A percentile compares a stretch with the other conserved stretches of the same genome.
Conservation (phyloP, 2,329 filamentous ascomycete genomes). For the Bipolaris zeicola region DNA sequence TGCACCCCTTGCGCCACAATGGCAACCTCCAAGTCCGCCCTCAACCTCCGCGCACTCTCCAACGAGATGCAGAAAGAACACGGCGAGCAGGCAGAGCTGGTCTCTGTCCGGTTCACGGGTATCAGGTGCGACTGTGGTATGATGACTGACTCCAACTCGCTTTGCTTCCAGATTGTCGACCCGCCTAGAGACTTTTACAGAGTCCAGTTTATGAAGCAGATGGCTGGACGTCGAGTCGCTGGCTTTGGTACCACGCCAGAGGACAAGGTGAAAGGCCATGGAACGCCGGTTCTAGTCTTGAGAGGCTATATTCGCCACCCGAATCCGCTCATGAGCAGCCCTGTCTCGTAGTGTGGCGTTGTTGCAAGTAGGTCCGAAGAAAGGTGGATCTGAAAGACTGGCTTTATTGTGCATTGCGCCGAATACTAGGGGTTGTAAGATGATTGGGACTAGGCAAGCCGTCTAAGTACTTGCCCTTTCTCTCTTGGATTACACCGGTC, state of each 20-base stretch:
- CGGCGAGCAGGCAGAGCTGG: constrained; percentile 24
- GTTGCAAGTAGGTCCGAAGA: neutral
- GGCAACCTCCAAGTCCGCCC: constrained; percentile 10
- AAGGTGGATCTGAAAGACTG: no score
- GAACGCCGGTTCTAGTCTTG: constrained; percentile 18
- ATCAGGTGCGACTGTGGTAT: constrained; percentile 29
- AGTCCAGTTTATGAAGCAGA: neutral
- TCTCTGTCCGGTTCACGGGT: constrained; percentile 27
- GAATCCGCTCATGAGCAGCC: constrained; percentile 32
- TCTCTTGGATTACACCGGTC: no score
- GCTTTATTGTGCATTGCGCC: neutral
- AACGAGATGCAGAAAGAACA: constrained; percentile 18
- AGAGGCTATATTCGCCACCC: constrained; percentile 16
- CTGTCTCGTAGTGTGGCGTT: constrained; percentile 2
- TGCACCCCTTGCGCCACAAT: neutral
- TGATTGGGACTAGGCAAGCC: no score
- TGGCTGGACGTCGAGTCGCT: neutral
- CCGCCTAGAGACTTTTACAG: constrained; percentile 1
- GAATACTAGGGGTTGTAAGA: neutral
- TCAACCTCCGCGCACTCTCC: constrained; percentile 16
- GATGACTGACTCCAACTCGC: constrained; percentile 15
- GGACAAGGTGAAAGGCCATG: constrained; percentile 28
- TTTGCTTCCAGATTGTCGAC: constrained; percentile 34
- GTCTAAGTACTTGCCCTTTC: no score
- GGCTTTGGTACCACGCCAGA: constrained; percentile 16